phyloP scores from a whole-genome alignment of 148 eudicot species.

The Suaeda aralocaspica region DNA sequence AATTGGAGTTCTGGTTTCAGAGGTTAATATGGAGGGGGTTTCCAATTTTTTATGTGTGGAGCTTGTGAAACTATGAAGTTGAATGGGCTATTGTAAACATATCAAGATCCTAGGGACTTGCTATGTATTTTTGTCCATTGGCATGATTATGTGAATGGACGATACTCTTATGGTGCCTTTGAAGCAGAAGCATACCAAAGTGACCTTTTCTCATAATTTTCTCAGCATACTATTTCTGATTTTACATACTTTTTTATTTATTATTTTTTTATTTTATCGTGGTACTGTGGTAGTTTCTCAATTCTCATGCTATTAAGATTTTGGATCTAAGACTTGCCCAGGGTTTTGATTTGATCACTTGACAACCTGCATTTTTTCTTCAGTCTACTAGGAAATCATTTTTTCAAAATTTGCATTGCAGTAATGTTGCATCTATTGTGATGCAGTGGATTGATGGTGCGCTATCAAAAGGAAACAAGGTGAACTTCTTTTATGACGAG shows the following conservation, averaged over 20 bases:
- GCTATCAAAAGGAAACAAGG: constrained; percentile 59
- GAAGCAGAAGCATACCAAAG: not conserved
- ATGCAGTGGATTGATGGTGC: constrained; percentile 82
- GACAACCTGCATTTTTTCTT: not conserved
- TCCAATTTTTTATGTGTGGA: no score
- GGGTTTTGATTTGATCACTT: not conserved
- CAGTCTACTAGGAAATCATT: not conserved
- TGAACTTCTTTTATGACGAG: constrained; percentile 77
- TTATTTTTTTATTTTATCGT: no score
- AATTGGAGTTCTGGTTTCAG: not conserved
- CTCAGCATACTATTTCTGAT: not conserved
- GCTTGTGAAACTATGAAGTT: no score
- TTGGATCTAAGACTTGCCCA: not conserved
- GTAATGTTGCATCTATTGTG: constrained; percentile 5
- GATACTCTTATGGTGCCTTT: not conserved
- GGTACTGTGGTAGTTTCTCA: no score
- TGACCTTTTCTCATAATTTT: not conserved
- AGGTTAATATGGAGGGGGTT: no score
- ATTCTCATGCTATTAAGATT: not conserved
- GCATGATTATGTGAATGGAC: not conserved
- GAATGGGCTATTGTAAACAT: no score
- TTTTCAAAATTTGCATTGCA: not conserved
- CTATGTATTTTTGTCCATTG: not conserved
- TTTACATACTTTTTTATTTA: not conserved
- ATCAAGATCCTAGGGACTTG: not conserved